Conservation (phyloP, 768 basidiomycete species). For the Suillus plorans region DNA sequence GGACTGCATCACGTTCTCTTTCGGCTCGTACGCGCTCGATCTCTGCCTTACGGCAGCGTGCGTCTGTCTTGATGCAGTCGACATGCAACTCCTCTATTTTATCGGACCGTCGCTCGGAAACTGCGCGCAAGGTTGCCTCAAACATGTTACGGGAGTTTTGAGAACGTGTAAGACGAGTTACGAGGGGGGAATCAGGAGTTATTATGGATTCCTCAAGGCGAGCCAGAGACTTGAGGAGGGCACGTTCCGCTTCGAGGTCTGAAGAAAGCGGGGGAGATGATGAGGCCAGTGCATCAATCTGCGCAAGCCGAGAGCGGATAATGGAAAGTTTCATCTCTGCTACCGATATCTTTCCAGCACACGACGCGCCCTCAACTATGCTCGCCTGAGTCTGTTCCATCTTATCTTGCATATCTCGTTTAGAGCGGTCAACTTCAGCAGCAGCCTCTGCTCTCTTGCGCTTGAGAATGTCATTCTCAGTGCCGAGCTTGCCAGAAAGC, state of each 20-base stretch:
- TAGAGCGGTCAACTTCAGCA: constrained; percentile 72
- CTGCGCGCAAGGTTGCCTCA: constrained; percentile 82
- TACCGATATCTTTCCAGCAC: constrained; percentile 66
- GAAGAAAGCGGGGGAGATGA: constrained; percentile 41
- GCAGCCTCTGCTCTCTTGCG: constrained; percentile 71
- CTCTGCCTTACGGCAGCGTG: constrained; percentile 60
- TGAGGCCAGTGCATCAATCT: constrained; percentile 47
- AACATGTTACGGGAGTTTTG: constrained; percentile 79
- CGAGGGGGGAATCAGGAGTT: constrained; percentile 57
- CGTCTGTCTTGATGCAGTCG: constrained; percentile 72
- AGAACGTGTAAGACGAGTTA: constrained; percentile 60
- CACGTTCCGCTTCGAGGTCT: constrained; percentile 72
- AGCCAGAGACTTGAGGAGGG: constrained; percentile 64
- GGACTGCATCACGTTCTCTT: constrained; percentile 63
- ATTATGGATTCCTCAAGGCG: constrained; percentile 68
- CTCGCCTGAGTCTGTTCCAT: constrained; percentile 68
- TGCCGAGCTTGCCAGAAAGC: constrained; percentile 65
- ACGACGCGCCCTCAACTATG: constrained; percentile 75
- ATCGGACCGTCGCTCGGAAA: constrained; percentile 76
- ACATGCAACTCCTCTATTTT: constrained; percentile 69
- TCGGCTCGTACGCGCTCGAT: constrained; percentile 70
- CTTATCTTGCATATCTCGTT: constrained; percentile 68
- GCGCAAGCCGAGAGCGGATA: constrained; percentile 60
- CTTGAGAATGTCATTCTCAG: constrained; percentile 61
- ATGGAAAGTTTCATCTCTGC: constrained; percentile 68